phyloP scores from a whole-genome alignment of 129 eudicot genomes.

The Arctium minus region DNA sequence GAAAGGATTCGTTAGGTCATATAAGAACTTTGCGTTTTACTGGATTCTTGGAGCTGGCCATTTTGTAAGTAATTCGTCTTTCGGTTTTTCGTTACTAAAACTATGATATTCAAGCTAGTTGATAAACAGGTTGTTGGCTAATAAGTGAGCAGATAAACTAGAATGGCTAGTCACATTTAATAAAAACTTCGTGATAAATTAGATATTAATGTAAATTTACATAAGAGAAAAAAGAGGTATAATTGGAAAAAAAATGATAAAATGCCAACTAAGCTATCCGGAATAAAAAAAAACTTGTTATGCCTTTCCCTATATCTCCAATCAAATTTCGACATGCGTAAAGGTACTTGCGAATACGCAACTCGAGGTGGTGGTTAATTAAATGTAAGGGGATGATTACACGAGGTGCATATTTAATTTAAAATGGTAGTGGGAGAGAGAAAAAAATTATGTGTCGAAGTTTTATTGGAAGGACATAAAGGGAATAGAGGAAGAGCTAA shows the following conservation, averaged over 20 bases:
- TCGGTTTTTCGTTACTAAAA: background rate
- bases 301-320: too few relatives aligned
- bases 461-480: too few relatives aligned
- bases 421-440: too few relatives aligned
- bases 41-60: conserved; percentile 68
- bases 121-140: background rate
- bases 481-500: too few relatives aligned
- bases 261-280: background rate
- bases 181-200: background rate
- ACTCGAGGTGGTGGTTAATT: too few relatives aligned
- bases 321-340: too few relatives aligned
- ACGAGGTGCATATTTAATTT: too few relatives aligned
- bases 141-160: background rate
- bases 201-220: background rate
- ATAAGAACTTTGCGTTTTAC: conserved; percentile 44
- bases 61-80: conserved; percentile 41
- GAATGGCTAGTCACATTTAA: background rate
- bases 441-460: too few relatives aligned
- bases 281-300: background rate
- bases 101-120: background rate
- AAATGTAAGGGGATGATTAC: too few relatives aligned
- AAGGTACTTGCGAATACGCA: too few relatives aligned
- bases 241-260: background rate
- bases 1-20: conserved; percentile 43
- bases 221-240: too few relatives aligned